Evolutionary conservation across 345 rosid species (phyloP).

Genomic region (Xanthoceras sorbifolium): DNA sequence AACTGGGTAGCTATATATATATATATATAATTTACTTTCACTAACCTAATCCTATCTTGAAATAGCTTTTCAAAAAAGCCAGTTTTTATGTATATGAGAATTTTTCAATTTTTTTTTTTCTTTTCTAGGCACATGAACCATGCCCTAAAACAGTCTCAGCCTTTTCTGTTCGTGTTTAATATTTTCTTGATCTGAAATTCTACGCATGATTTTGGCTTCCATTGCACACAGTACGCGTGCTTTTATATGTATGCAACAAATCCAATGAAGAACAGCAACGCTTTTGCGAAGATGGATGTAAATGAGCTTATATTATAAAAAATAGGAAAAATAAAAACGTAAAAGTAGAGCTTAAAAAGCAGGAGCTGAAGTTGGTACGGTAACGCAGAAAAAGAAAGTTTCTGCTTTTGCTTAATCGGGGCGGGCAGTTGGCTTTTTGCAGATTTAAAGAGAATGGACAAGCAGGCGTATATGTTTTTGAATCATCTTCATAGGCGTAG

Average conservation of each 20-base stretch:
- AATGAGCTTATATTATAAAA: not conserved
- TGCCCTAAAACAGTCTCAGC: not conserved
- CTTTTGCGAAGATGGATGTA: not conserved
- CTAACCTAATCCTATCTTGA: not conserved
- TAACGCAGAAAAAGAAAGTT: constrained; percentile 13
- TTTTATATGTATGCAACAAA: constrained; percentile 25
- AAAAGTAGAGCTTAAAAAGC: constrained; percentile 9
- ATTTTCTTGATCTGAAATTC: not conserved
- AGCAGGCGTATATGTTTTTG: not conserved
- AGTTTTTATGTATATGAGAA: not conserved
- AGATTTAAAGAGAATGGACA: not conserved
- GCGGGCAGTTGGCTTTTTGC: constrained; percentile 20
- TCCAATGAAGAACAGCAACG: not conserved
- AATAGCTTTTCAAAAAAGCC: not conserved
- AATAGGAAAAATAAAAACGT: not conserved
- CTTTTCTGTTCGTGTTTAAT: not conserved
- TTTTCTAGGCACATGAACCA: not conserved
- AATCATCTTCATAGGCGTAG: constrained; percentile 1
- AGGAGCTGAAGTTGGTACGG: constrained; percentile 16
- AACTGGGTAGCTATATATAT: not conserved
- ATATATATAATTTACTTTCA: not conserved
- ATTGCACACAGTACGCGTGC: constrained; percentile 34
- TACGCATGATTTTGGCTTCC: constrained; percentile 24
- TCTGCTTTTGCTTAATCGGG: not conserved
- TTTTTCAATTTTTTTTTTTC: no score